These are phyloP conservation scores for Endoconidiophora polonica DNA, from an alignment of 2,329 filamentous ascomycete genomes.

Conservation along the genomic window DNA sequence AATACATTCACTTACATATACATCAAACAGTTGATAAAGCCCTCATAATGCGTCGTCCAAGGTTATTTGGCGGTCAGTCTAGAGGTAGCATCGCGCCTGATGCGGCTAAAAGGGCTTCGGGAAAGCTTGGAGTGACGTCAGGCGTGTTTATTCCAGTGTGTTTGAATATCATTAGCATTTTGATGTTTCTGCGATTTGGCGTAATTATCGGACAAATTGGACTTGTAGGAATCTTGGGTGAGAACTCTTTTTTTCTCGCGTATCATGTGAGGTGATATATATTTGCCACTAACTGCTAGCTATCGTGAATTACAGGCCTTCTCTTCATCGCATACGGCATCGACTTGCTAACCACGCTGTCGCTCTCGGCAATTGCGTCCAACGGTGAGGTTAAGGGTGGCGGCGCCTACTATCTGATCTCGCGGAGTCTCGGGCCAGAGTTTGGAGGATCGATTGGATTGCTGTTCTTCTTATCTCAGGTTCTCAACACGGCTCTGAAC, in stretches of 20 bases:
- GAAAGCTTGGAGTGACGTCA: constrained; percentile 60
- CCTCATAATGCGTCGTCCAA: no score
- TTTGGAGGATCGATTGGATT: constrained; percentile 81
- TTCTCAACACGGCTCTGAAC: constrained; percentile 75
- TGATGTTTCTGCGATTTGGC: constrained; percentile 84
- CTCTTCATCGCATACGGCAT: constrained; percentile 62
- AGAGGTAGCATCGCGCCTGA: neutral
- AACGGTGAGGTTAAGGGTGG: constrained; percentile 81
- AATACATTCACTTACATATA: no score
- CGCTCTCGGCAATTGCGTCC: constrained; percentile 73
- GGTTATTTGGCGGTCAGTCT: no score
- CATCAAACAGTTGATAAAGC: no score
- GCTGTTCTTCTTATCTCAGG: constrained; percentile 80
- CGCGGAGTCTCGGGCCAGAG: constrained; percentile 67
- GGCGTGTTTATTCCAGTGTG: constrained; percentile 81
- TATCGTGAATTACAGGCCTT: constrained; percentile 33
- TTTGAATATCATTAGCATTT: constrained; percentile 73
- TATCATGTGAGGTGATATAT: neutral
- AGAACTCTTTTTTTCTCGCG: constrained; percentile 16
- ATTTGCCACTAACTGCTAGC: neutral
- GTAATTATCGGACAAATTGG: constrained; percentile 70
- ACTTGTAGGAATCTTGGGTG: constrained; percentile 63
- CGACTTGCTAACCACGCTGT: constrained; percentile 70
- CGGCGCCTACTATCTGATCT: constrained; percentile 79
- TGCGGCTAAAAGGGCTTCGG: constrained; percentile 13